phyloP scores from a whole-genome alignment of 108 stramenopile genomes.

The Skeletonema costatum region DNA sequence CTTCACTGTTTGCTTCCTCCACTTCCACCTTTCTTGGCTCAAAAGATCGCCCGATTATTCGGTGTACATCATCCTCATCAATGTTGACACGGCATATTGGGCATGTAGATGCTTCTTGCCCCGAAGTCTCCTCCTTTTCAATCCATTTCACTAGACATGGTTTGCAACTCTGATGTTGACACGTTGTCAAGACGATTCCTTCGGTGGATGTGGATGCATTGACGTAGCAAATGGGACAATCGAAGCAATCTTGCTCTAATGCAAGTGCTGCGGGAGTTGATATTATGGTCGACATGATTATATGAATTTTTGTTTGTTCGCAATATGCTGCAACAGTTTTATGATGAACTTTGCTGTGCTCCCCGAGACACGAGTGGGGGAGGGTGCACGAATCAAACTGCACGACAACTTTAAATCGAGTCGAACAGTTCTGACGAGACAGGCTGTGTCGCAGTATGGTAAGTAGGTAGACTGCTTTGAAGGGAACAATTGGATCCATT shows the following conservation, averaged over 20 bases:
- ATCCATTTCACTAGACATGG: conserved; percentile 19
- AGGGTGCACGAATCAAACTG: too few species aligned
- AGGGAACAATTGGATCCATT: too few species aligned
- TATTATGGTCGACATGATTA: neutral
- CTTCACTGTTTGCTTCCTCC: neutral
- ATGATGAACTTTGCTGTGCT: too few species aligned
- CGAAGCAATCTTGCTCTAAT: neutral
- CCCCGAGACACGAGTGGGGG: too few species aligned
- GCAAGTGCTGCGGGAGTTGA: neutral
- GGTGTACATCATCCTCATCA: conserved; percentile 2
- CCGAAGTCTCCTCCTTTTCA: conserved; percentile 15
- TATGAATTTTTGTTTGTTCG: too few species aligned
- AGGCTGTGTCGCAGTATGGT: too few species aligned
- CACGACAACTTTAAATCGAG: too few species aligned
- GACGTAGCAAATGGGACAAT: neutral
- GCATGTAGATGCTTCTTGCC: conserved; percentile 6
- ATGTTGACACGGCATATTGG: conserved; percentile 20
- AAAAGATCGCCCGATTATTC: conserved; percentile 11
- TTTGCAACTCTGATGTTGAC: conserved; percentile 12
- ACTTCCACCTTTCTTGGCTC: neutral
- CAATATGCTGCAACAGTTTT: too few species aligned
- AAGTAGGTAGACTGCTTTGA: too few species aligned
- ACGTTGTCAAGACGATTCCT: neutral
- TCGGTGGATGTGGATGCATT: neutral
- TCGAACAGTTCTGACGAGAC: too few species aligned